Conservation (phyloP, 2,329 filamentous ascomycete genomes). For the Trichocomaceae sp. region DNA sequence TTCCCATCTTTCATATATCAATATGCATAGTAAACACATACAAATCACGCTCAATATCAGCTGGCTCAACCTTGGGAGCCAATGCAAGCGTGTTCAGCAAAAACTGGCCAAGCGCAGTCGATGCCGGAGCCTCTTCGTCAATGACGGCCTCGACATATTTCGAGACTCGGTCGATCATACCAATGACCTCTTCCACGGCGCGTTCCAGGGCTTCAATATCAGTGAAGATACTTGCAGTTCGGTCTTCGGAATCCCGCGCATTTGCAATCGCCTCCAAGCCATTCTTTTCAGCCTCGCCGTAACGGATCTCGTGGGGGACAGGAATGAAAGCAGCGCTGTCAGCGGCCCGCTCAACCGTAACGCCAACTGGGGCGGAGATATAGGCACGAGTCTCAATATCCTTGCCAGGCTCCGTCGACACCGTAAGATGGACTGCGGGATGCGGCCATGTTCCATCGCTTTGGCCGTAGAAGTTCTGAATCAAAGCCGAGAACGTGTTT, state of each 20-base stretch:
- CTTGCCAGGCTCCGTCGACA: constrained; percentile 80
- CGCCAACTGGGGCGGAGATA: constrained; percentile 90
- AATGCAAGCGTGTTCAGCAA: constrained; percentile 88
- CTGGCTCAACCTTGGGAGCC: constrained; percentile 86
- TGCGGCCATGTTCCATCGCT: constrained; percentile 96
- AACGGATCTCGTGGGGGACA: constrained; percentile 89
- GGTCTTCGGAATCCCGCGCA: constrained; percentile 71
- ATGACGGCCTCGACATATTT: constrained; percentile 90
- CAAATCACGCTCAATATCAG: constrained; percentile 93
- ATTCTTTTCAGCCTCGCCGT: constrained; percentile 70
- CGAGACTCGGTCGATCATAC: constrained; percentile 82
- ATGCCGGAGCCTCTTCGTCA: constrained; percentile 78
- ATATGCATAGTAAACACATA: constrained; percentile 35
- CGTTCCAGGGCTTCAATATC: constrained; percentile 86
- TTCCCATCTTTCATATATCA: neutral
- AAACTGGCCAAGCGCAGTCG: constrained; percentile 87
- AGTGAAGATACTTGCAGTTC: constrained; percentile 66
- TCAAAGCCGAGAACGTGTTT: constrained; percentile 96
- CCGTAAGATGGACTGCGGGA: constrained; percentile 94
- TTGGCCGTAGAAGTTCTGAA: constrained; percentile 99
- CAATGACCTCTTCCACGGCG: constrained; percentile 78
- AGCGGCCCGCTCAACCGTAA: constrained; percentile 87
- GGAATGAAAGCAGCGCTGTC: constrained; percentile 97
- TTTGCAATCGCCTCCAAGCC: constrained; percentile 76
- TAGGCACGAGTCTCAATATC: constrained; percentile 88